Conservation (phyloP, 768 basidiomycete genomes). For the Xerocomellus amylosporus region DNA sequence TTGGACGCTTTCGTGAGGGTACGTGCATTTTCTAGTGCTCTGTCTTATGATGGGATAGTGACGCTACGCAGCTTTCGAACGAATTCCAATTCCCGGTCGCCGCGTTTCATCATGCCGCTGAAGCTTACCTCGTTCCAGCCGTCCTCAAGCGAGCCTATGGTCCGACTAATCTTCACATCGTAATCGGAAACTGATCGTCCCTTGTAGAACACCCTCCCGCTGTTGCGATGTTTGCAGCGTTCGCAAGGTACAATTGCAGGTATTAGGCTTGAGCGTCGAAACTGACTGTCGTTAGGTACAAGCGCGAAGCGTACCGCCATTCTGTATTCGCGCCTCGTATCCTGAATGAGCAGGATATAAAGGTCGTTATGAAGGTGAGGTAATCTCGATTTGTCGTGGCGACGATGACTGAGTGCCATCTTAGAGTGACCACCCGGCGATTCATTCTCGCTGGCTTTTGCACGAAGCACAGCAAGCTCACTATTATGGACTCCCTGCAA, state of each 20-base stretch:
- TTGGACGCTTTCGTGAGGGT: slow-evolving; percentile 66
- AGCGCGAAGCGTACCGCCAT: slow-evolving; percentile 57
- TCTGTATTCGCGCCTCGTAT: slow-evolving; percentile 57
- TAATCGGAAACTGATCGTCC: background rate
- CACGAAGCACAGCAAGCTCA: slow-evolving; percentile 85
- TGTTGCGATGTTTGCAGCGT: slow-evolving; percentile 70
- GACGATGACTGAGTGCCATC: background rate
- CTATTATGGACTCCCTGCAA: slow-evolving; percentile 71
- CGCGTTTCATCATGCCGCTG: slow-evolving; percentile 76
- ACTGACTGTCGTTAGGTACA: slow-evolving; percentile 37
- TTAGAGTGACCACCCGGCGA: slow-evolving; percentile 64
- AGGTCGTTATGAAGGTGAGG: slow-evolving; percentile 51
- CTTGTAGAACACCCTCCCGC: slow-evolving; percentile 52
- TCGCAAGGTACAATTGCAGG: slow-evolving; percentile 31
- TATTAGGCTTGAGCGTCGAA: background rate
- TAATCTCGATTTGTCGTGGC: background rate
- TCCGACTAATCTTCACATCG: slow-evolving; percentile 4
- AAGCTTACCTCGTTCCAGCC: slow-evolving; percentile 78
- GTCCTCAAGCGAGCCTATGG: slow-evolving; percentile 71
- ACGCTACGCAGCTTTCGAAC: slow-evolving; percentile 54
- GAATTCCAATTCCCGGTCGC: slow-evolving; percentile 78
- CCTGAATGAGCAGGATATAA: slow-evolving; percentile 46
- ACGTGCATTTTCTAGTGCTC: slow-evolving; percentile 17
- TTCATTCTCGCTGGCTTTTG: slow-evolving; percentile 72
- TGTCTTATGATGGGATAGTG: background rate